phyloP scores from a whole-genome alignment of 1,284 basidiomycete species.

The Trametes hirsuta region DNA sequence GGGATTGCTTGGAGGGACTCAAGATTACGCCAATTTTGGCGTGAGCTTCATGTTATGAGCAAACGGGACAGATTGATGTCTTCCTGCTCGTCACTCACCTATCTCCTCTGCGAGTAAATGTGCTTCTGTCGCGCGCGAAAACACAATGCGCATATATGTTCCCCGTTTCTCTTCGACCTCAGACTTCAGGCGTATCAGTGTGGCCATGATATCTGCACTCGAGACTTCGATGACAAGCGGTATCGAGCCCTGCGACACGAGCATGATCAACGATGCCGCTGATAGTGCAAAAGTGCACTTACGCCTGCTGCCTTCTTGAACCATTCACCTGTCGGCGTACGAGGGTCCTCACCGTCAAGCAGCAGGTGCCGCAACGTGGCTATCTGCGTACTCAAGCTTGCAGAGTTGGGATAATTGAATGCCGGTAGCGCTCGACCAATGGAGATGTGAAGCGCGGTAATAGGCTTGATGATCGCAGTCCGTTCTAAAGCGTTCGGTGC shows the following conservation, averaged over 20 bases:
- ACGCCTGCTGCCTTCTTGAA: conserved; percentile 64
- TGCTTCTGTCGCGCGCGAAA: conserved; percentile 77
- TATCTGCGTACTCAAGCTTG: conserved; percentile 56
- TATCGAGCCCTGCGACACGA: conserved; percentile 33
- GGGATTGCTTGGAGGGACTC: conserved; percentile 52
- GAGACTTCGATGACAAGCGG: conserved; percentile 54
- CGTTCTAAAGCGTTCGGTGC: conserved; percentile 65
- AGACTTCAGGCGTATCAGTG: conserved; percentile 72
- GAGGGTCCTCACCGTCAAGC: conserved; percentile 48
- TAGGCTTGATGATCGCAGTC: conserved; percentile 69
- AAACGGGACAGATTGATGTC: neutral
- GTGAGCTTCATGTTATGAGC: conserved; percentile 37
- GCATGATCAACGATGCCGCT: neutral
- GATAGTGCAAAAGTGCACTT: conserved; percentile 14
- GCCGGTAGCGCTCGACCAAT: conserved; percentile 50
- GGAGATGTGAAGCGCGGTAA: conserved; percentile 73
- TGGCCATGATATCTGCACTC: conserved; percentile 63
- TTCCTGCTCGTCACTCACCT: conserved; percentile 18
- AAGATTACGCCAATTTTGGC: conserved; percentile 58
- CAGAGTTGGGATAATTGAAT: conserved; percentile 31
- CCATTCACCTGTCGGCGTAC: conserved; percentile 44
- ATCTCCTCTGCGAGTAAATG: conserved; percentile 78
- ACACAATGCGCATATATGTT: conserved; percentile 61
- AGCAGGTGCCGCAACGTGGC: conserved; percentile 53
- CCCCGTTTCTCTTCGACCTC: conserved; percentile 67